Base-by-base conservation (phyloP, 1,284 basidiomycete species). In the Tylopilus orsonianus region DNA sequence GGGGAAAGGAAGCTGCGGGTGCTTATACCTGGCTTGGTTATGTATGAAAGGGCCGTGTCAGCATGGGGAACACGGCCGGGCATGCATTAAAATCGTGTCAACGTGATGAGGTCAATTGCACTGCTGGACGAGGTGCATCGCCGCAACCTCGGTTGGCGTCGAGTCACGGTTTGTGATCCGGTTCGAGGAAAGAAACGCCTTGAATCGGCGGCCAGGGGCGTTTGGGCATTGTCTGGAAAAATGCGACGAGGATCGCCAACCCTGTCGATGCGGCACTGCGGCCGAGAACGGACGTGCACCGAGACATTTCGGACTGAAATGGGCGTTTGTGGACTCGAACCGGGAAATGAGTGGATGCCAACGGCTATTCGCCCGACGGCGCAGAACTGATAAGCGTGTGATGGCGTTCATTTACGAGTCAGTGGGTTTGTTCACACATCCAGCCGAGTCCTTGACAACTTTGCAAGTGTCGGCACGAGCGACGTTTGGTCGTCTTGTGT, bases 11-110 rank as follows among this genome's bases (percentile, higher is more conserved):
- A 34, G 50, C 8, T 26, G 44, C 33, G 20, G 22, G 40, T 39
- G 45, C 39, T 55, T 55, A 57, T 50, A 45, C 47, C 45, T 39
- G 38, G 10, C 40, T 26, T 39, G 44, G 39, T 43, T 62, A n/a
- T 10, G n/a, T 68, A 66, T 64, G 54, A 66, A 59, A 58, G 51
- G 47, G 49, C 33, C 50, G 46, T 43, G 48, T 51, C 49, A 50
- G 53, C 48, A 40, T 44, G 44, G 37, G 29, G 45, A 49, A 49
- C 48, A 40, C 49, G 52, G 49, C 51, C 41, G 53, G 54, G 44
- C 63, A 68, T 67, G 63, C 63, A 65, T 36, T 52, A 53, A 53
- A 53, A 59, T 65, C 66, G 63, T 65, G 63, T 68, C 52, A 36
- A 40, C 43, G 27, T 45, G 49, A 59, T 66, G 61, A 62, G 64